phyloP scores from a whole-genome alignment of 305 asterid genomes.

The Fraxinus xanthoxyloides region DNA sequence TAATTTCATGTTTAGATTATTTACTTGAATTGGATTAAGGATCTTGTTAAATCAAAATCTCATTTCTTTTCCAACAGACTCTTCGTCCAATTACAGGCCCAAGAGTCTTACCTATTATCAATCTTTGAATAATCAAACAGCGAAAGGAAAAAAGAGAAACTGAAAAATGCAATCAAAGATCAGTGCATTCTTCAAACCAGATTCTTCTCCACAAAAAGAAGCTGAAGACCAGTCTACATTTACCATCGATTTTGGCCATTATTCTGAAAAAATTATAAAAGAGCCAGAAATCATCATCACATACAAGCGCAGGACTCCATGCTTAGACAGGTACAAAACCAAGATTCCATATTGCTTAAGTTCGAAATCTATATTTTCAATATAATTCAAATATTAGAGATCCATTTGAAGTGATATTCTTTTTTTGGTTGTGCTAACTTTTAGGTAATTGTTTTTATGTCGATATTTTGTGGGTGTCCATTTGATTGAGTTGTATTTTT shows the following conservation, averaged over 20 bases:
- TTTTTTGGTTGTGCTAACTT: neutral
- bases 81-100: neutral
- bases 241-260: conserved; percentile 13
- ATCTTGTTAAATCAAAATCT: too few species aligned
- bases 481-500: neutral
- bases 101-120: neutral
- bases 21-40: too few species aligned
- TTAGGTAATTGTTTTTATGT: neutral
- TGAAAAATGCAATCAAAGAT: conserved; percentile 55
- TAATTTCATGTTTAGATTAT: too few species aligned
- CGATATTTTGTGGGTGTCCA: neutral
- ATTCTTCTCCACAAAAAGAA: conserved; percentile 26
- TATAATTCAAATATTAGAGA: neutral
- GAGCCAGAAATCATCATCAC: conserved; percentile 45
- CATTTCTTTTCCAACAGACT: neutral
- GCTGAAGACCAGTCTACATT: conserved; percentile 26
- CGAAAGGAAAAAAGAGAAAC: neutral
- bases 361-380: neutral
- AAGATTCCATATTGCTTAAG: neutral
- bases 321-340: conserved; percentile 29
- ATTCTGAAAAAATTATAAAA: conserved; percentile 2
- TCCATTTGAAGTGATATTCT: neutral
- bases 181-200: conserved; percentile 54
- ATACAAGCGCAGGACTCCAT: conserved; percentile 34
- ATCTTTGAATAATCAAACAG: neutral